Conservation (phyloP, 495 filamentous ascomycete genomes). For the Peziza echinospora region DNA sequence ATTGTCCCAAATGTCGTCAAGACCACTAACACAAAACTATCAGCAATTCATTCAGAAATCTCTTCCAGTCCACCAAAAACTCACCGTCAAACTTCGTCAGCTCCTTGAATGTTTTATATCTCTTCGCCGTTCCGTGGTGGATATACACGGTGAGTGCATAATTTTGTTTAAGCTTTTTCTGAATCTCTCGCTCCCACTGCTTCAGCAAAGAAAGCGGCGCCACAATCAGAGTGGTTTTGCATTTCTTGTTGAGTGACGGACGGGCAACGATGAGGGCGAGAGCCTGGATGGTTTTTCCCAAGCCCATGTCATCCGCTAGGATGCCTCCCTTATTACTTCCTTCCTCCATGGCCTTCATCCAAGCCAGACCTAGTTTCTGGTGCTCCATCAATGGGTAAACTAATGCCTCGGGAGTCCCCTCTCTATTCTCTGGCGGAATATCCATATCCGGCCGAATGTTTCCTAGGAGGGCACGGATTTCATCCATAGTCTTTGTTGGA, state of each 20-base stretch:
- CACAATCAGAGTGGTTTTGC: conserved; percentile 71
- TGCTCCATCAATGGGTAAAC: conserved; percentile 54
- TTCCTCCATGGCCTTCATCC: conserved; percentile 67
- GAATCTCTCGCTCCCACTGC: conserved; percentile 79
- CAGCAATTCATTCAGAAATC: not conserved
- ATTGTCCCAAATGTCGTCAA: conserved; percentile 79
- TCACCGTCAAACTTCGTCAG: conserved; percentile 42
- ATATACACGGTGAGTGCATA: conserved; percentile 44
- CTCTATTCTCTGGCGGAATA: conserved; percentile 38
- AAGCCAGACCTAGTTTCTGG: conserved; percentile 61
- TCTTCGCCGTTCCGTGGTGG: conserved; percentile 38
- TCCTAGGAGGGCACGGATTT: conserved; percentile 44
- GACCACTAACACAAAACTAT: conserved; percentile 30
- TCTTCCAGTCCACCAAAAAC: not conserved
- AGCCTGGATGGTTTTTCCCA: conserved; percentile 86
- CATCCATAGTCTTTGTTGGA: conserved; percentile 35
- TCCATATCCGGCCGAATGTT: conserved; percentile 59
- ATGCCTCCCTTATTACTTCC: conserved; percentile 62
- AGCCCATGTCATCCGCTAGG: conserved; percentile 56
- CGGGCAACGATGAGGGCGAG: conserved; percentile 64
- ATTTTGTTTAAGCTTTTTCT: conserved; percentile 40
- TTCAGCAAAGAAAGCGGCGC: conserved; percentile 68
- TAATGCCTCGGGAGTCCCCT: conserved; percentile 54
- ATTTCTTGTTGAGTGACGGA: conserved; percentile 35
- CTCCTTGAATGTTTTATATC: conserved; percentile 32